These are phyloP conservation scores for Byssochlamys sp. DNA, from an alignment of 2,329 filamentous ascomycete species.

Conservation along the genomic window DNA sequence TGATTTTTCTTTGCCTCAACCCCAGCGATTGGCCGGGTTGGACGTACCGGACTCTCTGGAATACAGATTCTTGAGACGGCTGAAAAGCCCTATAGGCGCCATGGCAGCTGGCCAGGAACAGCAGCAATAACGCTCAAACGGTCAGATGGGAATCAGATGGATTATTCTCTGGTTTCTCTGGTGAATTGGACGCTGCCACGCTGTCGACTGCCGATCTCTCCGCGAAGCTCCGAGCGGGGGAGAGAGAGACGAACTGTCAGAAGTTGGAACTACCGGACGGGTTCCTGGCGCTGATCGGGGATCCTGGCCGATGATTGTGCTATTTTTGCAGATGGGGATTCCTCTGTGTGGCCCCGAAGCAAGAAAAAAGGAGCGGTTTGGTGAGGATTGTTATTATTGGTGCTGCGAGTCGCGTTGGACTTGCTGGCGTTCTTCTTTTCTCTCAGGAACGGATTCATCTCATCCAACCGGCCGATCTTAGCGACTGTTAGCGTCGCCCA, in stretches of 20 bases:
- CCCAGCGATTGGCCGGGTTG: background rate
- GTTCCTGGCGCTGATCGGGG: background rate
- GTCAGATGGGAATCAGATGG: background rate
- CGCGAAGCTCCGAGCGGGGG: background rate
- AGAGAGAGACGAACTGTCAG: background rate
- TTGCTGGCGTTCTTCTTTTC: background rate
- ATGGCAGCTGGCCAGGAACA: conserved; percentile 10
- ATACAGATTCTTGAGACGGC: conserved; percentile 24
- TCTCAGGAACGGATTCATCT: background rate
- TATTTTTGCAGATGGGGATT: background rate
- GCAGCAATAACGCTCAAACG: background rate
- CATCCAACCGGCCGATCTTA: background rate
- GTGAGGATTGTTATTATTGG: background rate
- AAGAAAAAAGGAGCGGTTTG: background rate
- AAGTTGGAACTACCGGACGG: too few species aligned
- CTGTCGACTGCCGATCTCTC: background rate
- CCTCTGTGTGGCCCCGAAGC: background rate
- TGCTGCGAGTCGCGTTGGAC: background rate
- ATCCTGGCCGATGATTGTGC: background rate
- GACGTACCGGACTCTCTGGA: conserved; percentile 21
- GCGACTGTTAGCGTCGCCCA: background rate
- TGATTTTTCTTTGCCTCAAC: background rate
- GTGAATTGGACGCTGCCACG: background rate
- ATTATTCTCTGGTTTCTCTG: background rate
- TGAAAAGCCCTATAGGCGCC: conserved; percentile 25